Conservation (phyloP, 176 grass and related monocot species). For the Chrysopogon serrulatus region DNA sequence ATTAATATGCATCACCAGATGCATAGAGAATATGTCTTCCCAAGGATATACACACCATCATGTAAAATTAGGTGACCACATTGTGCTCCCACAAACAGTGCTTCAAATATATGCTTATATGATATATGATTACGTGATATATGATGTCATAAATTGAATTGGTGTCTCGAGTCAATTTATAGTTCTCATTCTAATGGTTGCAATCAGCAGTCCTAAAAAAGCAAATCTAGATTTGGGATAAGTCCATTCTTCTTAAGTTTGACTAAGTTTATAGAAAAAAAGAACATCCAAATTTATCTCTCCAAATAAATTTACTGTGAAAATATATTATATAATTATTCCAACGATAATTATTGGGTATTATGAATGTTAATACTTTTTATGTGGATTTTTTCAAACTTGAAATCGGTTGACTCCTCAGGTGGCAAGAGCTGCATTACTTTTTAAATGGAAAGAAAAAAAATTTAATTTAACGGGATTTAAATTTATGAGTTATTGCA, state of each 20-base stretch:
- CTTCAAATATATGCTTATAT: not conserved
- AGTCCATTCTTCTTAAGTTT: too few relatives aligned
- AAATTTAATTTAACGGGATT: not conserved
- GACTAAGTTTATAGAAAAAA: too few relatives aligned
- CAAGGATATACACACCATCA: not conserved
- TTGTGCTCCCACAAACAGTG: too few relatives aligned
- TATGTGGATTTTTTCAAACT: not conserved
- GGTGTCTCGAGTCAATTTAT: not conserved
- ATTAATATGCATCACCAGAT: not conserved
- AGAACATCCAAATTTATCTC: too few relatives aligned
- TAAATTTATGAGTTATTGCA: not conserved
- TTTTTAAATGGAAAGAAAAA: not conserved
- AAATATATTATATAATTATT: too few relatives aligned
- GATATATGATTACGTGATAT: too few relatives aligned
- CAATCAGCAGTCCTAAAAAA: not conserved
- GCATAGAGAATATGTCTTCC: not conserved
- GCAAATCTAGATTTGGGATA: too few relatives aligned
- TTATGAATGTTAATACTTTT: not conserved
- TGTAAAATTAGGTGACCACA: not conserved
- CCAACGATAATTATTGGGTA: not conserved
- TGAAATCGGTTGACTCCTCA: not conserved
- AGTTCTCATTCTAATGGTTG: not conserved
- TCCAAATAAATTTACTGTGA: too few relatives aligned
- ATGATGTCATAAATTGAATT: too few relatives aligned
- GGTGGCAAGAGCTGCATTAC: not conserved